A percentile compares a stretch with the other conserved stretches of the same genome.
phyloP scores from a whole-genome alignment of 208 protist species.

The Leishmania gerbilli region DNA sequence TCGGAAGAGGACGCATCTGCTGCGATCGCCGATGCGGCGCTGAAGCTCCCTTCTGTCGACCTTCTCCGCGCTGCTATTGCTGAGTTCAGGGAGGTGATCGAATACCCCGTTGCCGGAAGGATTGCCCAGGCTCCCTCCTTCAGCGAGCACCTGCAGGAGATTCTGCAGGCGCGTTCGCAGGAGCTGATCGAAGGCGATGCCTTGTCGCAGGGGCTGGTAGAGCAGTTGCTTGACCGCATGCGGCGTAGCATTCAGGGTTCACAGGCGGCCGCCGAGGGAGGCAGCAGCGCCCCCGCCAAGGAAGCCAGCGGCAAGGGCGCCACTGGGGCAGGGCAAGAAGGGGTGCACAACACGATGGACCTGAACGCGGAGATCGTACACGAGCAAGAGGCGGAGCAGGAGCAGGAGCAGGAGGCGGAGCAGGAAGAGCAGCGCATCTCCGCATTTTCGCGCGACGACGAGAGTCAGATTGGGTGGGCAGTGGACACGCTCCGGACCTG shows the following conservation, averaged over 20 bases:
- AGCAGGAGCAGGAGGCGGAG: constrained; percentile 86
- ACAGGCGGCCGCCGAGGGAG: constrained; percentile 8
- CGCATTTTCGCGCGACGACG: constrained; percentile 84
- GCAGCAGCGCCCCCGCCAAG: not conserved
- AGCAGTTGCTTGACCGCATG: constrained; percentile 46
- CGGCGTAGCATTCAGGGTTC: constrained; percentile 26
- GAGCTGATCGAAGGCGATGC: constrained; percentile 49
- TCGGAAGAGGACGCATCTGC: constrained; percentile 13
- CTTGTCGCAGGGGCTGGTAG: constrained; percentile 36
- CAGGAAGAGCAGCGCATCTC: constrained; percentile 77
- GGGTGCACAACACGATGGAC: constrained; percentile 55
- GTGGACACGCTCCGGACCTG: constrained; percentile 48
- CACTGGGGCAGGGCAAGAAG: constrained; percentile 9
- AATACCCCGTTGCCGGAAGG: constrained; percentile 46
- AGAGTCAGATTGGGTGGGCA: constrained; percentile 85
- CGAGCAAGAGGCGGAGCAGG: constrained; percentile 87
- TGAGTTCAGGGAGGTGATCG: constrained; percentile 79
- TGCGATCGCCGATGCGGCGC: constrained; percentile 1
- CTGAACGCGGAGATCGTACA: constrained; percentile 86
- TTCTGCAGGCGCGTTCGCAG: constrained; percentile 33
- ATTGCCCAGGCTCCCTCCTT: constrained; percentile 50
- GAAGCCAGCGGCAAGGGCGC: not conserved
- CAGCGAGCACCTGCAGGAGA: constrained; percentile 56
- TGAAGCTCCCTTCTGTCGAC: constrained; percentile 25
- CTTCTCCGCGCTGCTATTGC: constrained; percentile 58